Evolutionary conservation across 331 rosid genomes (phyloP), one percentile per base, ranked within the genome.

Genomic region (Malus hybrid): DNA sequence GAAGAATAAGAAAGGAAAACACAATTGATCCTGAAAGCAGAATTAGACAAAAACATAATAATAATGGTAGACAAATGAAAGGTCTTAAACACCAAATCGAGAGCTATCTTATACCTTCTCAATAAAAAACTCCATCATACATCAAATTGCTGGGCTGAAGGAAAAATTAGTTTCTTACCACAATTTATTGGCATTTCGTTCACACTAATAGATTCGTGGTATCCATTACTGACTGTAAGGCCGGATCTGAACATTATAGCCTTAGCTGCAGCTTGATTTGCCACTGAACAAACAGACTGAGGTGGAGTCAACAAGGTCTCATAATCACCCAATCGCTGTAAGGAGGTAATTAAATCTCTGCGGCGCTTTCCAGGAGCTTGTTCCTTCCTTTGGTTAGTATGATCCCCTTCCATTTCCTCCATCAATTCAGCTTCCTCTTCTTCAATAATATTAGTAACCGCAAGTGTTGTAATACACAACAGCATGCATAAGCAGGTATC

Each of bases 261-360:
- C 86, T 91, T 93, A 78, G 88, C 87, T 72, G 97, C 96, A 86
- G 98, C 98, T 85, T 93, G 91, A 88, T 93, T 93, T 75, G 87
- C 97, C 61, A 74, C 88, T 60, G 62, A 74, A 79, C 65, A 67
- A 83, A 87, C 85, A 82, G 85, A 78, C 75, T 83, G 90, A 78
- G 97, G 96, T 63, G 97, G 85, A 71, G 81, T 82, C 76, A 93
- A 75, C 77, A 93, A 88, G 86, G 75, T 62, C 70, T 86, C 89
- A 71, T 85, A 88, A 75, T 91, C 88, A 63, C 97, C 96, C 86
- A 93, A 83, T 73, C 76, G 77, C 86, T 89, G 93, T 80, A 94
- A 88, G 86, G 95, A 78, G 73, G 85, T 82, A 68, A 90, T 77
- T 84, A 94, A 78, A 76, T 86, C 96, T 75, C 80, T 81, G 18